Evolutionary conservation across 345 rosid genomes (phyloP).

Genomic region (Hevea brasiliensis): DNA sequence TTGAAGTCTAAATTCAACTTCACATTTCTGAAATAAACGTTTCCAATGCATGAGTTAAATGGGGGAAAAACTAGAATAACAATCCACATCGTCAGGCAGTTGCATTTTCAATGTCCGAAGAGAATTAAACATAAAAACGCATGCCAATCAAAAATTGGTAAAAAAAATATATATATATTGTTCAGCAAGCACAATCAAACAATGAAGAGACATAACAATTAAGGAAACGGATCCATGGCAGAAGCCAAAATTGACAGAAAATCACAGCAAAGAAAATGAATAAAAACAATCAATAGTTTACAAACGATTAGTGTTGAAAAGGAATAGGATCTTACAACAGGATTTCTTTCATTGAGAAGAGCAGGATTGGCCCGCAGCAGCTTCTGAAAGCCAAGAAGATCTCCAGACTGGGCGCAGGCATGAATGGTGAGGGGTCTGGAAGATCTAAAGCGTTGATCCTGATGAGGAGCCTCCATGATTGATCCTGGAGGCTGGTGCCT

Average conservation of each 20-base stretch:
- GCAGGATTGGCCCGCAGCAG: conserved; percentile 64
- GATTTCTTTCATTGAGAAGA: conserved; percentile 85
- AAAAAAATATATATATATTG: no score
- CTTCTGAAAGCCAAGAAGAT: conserved; percentile 62
- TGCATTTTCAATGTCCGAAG: neutral
- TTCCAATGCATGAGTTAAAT: neutral
- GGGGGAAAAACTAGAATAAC: no score
- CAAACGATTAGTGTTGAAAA: neutral
- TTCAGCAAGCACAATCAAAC: neutral
- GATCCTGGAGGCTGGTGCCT: neutral
- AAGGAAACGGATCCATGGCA: conserved; percentile 7
- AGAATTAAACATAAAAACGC: neutral
- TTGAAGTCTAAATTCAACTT: conserved; percentile 4
- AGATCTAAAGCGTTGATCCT: conserved; percentile 66
- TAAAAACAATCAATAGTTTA: neutral
- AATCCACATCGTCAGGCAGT: no score
- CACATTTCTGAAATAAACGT: neutral
- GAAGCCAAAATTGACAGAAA: neutral
- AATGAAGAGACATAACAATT: neutral
- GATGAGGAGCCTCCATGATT: conserved; percentile 25
- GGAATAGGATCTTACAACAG: conserved; percentile 58
- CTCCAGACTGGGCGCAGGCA: conserved; percentile 81
- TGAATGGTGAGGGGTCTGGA: conserved; percentile 76
- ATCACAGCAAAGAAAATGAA: neutral
- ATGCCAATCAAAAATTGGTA: neutral